Base-by-base conservation (phyloP, 441 rosid species). In the Gossypium lobatum region DNA sequence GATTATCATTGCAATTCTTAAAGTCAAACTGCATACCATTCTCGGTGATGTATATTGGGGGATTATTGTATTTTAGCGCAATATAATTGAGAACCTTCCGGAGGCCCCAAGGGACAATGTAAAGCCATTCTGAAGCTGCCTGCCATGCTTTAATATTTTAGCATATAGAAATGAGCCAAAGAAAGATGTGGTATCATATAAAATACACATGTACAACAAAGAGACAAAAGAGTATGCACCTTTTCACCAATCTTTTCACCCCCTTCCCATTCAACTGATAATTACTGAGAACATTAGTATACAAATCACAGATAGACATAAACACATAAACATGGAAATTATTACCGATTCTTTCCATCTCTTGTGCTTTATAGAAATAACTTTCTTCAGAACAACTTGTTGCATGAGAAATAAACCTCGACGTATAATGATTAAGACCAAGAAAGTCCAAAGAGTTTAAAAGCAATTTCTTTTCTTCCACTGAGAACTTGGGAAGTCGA, bases 91-190 rank as follows among this genome's bases (percentile, higher is more conserved):
- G 84, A 77, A 76, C 79, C 80, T 75, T 88, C 73, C 85, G 80
- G 59, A 90, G 79, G 78, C 90, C 95, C 92, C 91, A 90, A 23
- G 92, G 95, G 80, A 85, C 89, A 71, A 83, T 77, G 34, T 78
- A 87, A 54, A 88, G 91, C 92, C 92, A 90, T 37, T 83, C 88
- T 37, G 92, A 90, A 64, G 95, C 95, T 73, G 90, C 95, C 95
- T 88, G 88, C 53, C 71, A 74, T 25, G 21, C 45, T 34, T 73
- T 75, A 70, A 54, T 80, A 71, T 75, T 64, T 72, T 21, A 82
- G 73, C 48, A 64, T 16, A 78, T 39, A 1, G 62, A 37, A 63
- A 54, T 50, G 6, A 64, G 53, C 52, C 16, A 37, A 53, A 63
- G 16, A 46, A 71, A 57, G 26, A 7, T 48, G 18, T 37, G 64